Conservation (phyloP, 768 basidiomycete genomes). For the Leccinum broughii region DNA sequence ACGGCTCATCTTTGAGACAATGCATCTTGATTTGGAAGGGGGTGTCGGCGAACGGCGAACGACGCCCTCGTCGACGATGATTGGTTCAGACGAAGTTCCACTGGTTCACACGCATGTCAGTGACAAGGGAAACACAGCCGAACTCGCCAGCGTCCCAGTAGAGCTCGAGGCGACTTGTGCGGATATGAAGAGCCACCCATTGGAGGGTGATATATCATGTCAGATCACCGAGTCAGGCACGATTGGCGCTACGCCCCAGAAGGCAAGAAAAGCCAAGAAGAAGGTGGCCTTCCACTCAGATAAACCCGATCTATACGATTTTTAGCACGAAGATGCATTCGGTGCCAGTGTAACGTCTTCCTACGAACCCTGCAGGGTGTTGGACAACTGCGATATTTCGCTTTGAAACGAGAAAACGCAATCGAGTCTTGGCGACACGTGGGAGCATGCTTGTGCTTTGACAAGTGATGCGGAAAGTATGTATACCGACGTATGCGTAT, state of each 20-base stretch:
- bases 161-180: slow-evolving; percentile 39
- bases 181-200: slow-evolving; percentile 1
- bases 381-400: not conserved
- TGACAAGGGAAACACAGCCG: slow-evolving; percentile 16
- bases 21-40: slow-evolving; percentile 87
- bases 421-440: not conserved
- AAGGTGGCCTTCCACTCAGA: slow-evolving; percentile 69
- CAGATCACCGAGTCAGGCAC: slow-evolving; percentile 10
- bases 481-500: not conserved
- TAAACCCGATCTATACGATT: slow-evolving; percentile 72
- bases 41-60: slow-evolving; percentile 78
- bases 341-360: not conserved
- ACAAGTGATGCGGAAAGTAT: not conserved
- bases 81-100: slow-evolving; percentile 17
- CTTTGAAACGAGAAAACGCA: not conserved
- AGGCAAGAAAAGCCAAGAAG: slow-evolving; percentile 56
- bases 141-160: slow-evolving; percentile 43
- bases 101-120: slow-evolving; percentile 20
- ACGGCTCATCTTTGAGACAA: slow-evolving; percentile 84
- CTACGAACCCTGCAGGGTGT: not conserved
- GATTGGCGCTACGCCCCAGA: slow-evolving; percentile 12
- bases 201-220: slow-evolving; percentile 11
- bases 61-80: slow-evolving; percentile 40
- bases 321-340: slow-evolving; percentile 39
- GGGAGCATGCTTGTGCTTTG: not conserved